These are phyloP conservation scores for Pyrenopolyporus hunteri DNA, from an alignment of 495 filamentous ascomycete genomes.

Conservation along the genomic window DNA sequence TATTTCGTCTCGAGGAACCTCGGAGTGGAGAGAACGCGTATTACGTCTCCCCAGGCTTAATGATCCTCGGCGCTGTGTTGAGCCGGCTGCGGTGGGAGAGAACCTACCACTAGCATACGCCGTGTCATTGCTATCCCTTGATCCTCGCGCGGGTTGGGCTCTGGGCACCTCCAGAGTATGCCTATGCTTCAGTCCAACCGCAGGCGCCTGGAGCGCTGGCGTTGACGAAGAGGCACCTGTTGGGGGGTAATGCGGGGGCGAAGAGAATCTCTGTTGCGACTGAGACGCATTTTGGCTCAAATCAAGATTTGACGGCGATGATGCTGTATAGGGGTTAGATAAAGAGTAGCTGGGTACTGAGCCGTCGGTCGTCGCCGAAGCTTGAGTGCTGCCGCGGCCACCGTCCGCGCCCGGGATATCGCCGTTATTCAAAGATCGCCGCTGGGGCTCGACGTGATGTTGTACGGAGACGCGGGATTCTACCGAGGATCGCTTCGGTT, in stretches of 20 bases:
- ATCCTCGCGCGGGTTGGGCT: constrained; percentile 53
- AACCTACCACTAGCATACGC: constrained; percentile 77
- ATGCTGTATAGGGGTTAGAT: constrained; percentile 45
- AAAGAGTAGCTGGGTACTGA: constrained; percentile 13
- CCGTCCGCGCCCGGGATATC: constrained; percentile 44
- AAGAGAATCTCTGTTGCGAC: constrained; percentile 72
- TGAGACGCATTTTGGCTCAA: constrained; percentile 46
- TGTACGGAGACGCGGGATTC: constrained; percentile 44
- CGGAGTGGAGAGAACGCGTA: constrained; percentile 84
- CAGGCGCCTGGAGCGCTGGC: constrained; percentile 48
- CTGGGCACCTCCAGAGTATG: constrained; percentile 90
- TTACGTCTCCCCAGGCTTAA: constrained; percentile 77
- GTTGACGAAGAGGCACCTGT: constrained; percentile 50
- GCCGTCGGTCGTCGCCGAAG: constrained; percentile 21
- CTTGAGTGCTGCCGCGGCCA: constrained; percentile 18
- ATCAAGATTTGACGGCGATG: constrained; percentile 51
- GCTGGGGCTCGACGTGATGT: constrained; percentile 43
- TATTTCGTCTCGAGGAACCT: constrained; percentile 80
- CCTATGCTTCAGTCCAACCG: constrained; percentile 71
- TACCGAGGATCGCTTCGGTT: constrained; percentile 36
- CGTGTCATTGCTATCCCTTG: constrained; percentile 66
- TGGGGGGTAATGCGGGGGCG: constrained; percentile 68
- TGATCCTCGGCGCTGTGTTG: constrained; percentile 73
- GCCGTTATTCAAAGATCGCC: constrained; percentile 41
- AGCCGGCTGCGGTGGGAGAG: constrained; percentile 68